These are phyloP conservation scores for Intubia oerlemansii DNA, from an alignment of 2,329 filamentous ascomycete species.

Conservation along the genomic window DNA sequence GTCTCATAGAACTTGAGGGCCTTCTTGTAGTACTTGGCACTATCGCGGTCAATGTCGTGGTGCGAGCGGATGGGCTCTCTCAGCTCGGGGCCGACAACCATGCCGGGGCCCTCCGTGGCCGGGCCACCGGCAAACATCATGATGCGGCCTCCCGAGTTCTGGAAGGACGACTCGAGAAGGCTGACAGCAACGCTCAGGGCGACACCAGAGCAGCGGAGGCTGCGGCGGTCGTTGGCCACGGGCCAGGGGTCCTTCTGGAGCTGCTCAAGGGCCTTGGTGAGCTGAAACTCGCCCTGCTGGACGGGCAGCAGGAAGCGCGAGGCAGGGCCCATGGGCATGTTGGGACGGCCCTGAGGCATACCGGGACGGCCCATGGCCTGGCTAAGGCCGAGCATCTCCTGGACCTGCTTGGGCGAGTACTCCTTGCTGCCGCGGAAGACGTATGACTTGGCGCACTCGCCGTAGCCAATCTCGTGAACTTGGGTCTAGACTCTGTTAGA, in stretches of 20 bases:
- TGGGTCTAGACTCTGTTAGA: conserved; percentile 41
- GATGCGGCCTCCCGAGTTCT: conserved; percentile 82
- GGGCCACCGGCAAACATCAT: conserved; percentile 95
- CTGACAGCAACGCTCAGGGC: conserved; percentile 91
- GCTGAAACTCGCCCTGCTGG: conserved; percentile 88
- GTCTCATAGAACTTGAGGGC: conserved; percentile 95
- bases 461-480: conserved; percentile 95
- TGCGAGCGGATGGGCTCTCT: conserved; percentile 94
- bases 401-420: conserved; percentile 95
- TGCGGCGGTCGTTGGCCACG: conserved; percentile 78
- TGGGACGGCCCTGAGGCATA: conserved; percentile 43
- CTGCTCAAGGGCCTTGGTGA: conserved; percentile 88
- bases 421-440: conserved; percentile 97
- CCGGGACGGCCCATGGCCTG: conserved; percentile 53
- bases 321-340: conserved; percentile 54
- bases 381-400: conserved; percentile 87
- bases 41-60: conserved; percentile 95
- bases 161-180: conserved; percentile 81
- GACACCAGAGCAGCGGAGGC: conserved; percentile 80
- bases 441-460: conserved; percentile 94
- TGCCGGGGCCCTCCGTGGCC: conserved; percentile 86
- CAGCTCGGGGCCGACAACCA: conserved; percentile 89
- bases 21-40: conserved; percentile 99
- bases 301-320: conserved; percentile 85
- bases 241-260: conserved; percentile 96